Evolutionary conservation across 805 yeast genomes (phyloP), one percentile per base, ranked within the genome.

Genomic region (Ogataea trehalophila): DNA sequence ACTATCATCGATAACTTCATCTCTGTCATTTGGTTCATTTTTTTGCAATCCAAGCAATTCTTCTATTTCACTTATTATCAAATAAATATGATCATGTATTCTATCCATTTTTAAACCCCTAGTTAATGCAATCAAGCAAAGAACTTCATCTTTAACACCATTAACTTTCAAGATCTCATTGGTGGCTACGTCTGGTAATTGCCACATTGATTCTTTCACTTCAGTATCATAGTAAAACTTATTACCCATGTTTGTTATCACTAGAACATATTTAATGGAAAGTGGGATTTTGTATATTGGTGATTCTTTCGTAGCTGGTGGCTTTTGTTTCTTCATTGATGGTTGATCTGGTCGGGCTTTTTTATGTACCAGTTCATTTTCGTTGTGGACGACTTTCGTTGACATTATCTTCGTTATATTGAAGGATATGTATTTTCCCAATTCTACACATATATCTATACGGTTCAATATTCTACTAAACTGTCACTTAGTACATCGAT

Each of bases 191-290:
- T 51, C 46, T 3, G 59, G 59, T 18, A 61, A 35, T 37, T 57
- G 62, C 68, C 68, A 63, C 8, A 37, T 23, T 15, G 67, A 61
- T 31, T 22, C 36, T 6, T 36, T 26, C 2, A 42, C 14, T 3
- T 22, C 31, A 0, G 22, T 41, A 40, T 58, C 44, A 37, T 54
- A 51, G 37, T 59, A 63, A 41, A 59, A 63, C 47, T 61, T 54
- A 39, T 46, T 45, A 1, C 66, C 67, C 13, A 5, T 8, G 2
- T 45, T 44, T 6, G 63, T 56, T 2, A 63, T 55, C 2, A 62
- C 39, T 35, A 60, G 35, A 3, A 37, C 11, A 65, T 65, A 61
- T 6, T 37, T n/a, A 5, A 49, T 48, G 1, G 61, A 52, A 5
- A 60, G 40, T 5, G 47, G 41, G 6, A 58, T 41, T 33, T 46